Conservation (phyloP, 805 yeast genomes). For the Yarrowia deformans region DNA sequence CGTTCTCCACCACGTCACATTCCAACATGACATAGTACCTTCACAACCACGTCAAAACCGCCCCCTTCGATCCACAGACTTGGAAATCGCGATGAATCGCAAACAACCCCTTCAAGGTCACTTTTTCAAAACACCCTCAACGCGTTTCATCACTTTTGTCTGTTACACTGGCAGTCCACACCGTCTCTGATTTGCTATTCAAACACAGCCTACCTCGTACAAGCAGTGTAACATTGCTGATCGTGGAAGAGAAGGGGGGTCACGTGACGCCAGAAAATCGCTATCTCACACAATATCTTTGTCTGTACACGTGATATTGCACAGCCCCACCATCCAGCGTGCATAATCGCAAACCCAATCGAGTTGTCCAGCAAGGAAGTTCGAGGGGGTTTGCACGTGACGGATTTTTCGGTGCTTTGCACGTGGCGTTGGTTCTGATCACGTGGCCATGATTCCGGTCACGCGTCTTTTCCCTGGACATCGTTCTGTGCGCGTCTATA, state of each 20-base stretch:
- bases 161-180: too few relatives aligned
- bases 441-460: neutral
- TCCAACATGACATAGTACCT: too few relatives aligned
- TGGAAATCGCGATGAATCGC: too few relatives aligned
- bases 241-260: neutral
- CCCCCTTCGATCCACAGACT: too few relatives aligned
- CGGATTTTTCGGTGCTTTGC: neutral
- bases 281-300: neutral
- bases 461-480: too few relatives aligned
- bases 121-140: too few relatives aligned
- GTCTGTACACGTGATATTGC: neutral
- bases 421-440: neutral
- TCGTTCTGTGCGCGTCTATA: too few relatives aligned
- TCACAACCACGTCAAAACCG: too few relatives aligned
- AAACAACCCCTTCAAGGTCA: too few relatives aligned
- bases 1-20: too few relatives aligned
- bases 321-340: conserved; percentile 9
- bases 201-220: neutral
- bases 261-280: neutral
- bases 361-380: neutral
- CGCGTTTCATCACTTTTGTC: too few relatives aligned
- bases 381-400: neutral
- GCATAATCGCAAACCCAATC: conserved; percentile 28
- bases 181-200: neutral
- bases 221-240: neutral